Conservation (phyloP, 192 early-diverging fungal genomes). For the Jimgerdemannia lactiflua region DNA sequence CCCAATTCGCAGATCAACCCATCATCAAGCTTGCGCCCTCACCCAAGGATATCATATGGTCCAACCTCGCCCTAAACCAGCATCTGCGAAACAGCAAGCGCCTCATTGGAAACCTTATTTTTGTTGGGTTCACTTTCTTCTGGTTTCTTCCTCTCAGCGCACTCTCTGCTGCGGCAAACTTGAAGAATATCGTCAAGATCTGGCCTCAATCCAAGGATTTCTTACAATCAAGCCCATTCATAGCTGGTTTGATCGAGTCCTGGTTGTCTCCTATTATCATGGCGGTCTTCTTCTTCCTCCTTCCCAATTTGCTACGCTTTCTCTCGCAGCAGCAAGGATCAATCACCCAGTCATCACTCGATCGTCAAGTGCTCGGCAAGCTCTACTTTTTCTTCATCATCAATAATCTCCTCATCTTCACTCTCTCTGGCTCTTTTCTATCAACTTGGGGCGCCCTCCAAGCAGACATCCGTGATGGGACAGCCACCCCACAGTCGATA, state of each 20-base stretch:
- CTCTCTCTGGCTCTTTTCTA: conserved; percentile 23
- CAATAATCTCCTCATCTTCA: conserved; percentile 67
- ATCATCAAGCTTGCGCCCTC: conserved; percentile 55
- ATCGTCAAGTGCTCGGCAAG: conserved; percentile 67
- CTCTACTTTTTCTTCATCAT: conserved; percentile 73
- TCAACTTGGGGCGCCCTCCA: not conserved
- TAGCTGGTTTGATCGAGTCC: conserved; percentile 60
- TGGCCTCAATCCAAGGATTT: conserved; percentile 45
- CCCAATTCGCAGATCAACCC: conserved; percentile 30
- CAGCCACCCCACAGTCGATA: not conserved
- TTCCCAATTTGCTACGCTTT: conserved; percentile 60
- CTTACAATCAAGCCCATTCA: conserved; percentile 41
- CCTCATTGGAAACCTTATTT: conserved; percentile 42
- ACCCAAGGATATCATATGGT: conserved; percentile 78
- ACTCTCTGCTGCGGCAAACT: conserved; percentile 56
- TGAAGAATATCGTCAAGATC: conserved; percentile 53
- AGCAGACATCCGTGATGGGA: not conserved
- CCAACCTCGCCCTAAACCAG: conserved; percentile 57
- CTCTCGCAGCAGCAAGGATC: conserved; percentile 70
- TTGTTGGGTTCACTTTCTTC: conserved; percentile 53
- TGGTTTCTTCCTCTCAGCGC: conserved; percentile 67
- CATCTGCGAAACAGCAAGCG: conserved; percentile 39
- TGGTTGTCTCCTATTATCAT: conserved; percentile 66
- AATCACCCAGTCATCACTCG: conserved; percentile 63
- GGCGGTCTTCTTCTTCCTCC: conserved; percentile 59